A percentile compares a stretch with the other conserved stretches of the same genome.
These are phyloP conservation scores for Solanum verrucosum DNA, from an alignment of 257 asterid genomes.

Conservation along the genomic window DNA sequence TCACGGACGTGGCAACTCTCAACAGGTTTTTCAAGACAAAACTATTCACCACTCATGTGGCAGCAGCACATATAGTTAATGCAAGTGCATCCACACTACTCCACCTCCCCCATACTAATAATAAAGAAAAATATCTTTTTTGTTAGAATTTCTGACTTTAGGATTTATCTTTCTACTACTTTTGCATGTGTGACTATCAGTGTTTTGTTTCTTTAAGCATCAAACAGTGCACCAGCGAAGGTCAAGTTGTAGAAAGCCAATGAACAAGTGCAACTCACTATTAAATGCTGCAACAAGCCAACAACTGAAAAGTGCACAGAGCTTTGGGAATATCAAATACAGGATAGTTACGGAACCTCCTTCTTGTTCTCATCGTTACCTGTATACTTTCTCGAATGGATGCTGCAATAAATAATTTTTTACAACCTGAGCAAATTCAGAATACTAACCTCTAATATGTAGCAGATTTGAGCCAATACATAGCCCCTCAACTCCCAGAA, in stretches of 20 bases:
- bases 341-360: neutral
- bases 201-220: neutral
- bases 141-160: neutral
- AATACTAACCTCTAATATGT: neutral
- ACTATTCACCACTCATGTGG: neutral
- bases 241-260: slow-evolving; percentile 3
- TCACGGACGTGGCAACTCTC: slow-evolving; percentile 2
- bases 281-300: slow-evolving; percentile 1
- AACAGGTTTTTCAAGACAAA: neutral
- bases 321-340: neutral
- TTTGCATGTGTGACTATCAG: neutral
- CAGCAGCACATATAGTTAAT: neutral
- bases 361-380: neutral
- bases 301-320: neutral
- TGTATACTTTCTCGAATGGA: neutral
- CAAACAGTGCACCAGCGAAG: neutral
- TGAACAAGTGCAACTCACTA: neutral
- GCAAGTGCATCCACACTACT: neutral
- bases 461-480: neutral
- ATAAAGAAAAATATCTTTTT: neutral
- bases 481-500: neutral
- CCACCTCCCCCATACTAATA: neutral
- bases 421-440: neutral
- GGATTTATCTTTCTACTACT: neutral
- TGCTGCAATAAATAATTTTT: neutral